Evolutionary conservation across 306 rosid genomes (phyloP).

Genomic region (Inga oerstediana): DNA sequence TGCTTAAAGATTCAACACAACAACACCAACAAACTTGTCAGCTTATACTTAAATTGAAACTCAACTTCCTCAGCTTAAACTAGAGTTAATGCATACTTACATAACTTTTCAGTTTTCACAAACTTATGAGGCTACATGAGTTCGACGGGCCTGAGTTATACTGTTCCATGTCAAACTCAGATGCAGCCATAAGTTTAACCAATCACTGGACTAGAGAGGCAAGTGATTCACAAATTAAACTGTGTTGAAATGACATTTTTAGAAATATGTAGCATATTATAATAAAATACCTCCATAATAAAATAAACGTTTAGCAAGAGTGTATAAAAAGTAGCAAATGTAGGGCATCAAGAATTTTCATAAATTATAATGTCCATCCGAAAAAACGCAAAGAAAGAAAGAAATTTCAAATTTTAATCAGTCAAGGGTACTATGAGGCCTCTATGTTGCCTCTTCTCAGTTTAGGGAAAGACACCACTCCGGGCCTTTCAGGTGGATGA

Average conservation of each 20-base stretch:
- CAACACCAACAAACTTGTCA: background rate
- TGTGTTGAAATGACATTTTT: background rate
- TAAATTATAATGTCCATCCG: background rate
- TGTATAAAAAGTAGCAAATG: background rate
- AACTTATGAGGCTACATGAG: background rate
- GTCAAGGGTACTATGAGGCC: background rate
- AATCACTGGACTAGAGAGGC: background rate
- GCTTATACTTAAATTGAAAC: background rate
- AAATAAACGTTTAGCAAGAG: background rate
- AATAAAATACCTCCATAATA: background rate
- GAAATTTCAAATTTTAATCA: background rate
- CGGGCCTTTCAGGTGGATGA: background rate
- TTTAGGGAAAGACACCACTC: background rate
- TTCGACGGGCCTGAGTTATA: background rate
- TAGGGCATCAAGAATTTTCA: background rate
- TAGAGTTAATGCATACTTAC: background rate
- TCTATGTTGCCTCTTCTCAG: background rate
- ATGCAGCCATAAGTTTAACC: background rate
- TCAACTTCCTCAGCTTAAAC: background rate
- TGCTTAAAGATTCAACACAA: conserved; percentile 4
- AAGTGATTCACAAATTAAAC: background rate
- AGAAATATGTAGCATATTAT: background rate
- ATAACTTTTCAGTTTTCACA: background rate
- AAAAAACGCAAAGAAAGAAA: background rate
- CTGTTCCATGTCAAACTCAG: background rate